phyloP scores from a whole-genome alignment of 176 grass and related monocot genomes.

The Oryza australiensis region DNA sequence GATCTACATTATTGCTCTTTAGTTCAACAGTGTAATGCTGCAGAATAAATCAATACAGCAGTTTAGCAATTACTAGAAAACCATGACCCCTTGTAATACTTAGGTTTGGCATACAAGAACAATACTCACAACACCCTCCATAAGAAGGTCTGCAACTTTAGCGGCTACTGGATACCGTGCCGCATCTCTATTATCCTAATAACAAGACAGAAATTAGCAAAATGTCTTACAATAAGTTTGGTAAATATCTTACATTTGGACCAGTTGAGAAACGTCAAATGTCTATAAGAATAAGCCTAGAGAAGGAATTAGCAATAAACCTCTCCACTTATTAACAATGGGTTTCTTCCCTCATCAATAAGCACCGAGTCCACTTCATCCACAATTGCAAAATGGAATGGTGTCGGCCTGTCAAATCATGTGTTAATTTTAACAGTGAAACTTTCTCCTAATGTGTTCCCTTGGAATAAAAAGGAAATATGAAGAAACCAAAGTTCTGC shows the following conservation, averaged over 20 bases:
- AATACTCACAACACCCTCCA: conserved; percentile 78
- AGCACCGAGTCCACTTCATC: conserved; percentile 98
- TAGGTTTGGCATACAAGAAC: conserved; percentile 24
- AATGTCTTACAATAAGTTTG: background rate
- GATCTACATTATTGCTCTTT: conserved; percentile 83
- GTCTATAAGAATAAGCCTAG: conserved; percentile 8
- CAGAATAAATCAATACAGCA: conserved; percentile 38
- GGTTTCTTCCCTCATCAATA: conserved; percentile 97
- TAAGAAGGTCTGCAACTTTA: conserved; percentile 84
- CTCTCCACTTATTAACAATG: conserved; percentile 94
- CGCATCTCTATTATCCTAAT: conserved; percentile 85
- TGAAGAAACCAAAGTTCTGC: background rate
- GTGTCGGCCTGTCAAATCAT: conserved; percentile 70
- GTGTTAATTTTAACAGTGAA: background rate
- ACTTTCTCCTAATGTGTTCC: background rate
- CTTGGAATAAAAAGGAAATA: background rate
- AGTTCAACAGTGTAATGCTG: conserved; percentile 95
- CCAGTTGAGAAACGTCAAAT: conserved; percentile 24
- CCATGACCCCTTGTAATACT: background rate
- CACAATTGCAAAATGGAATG: conserved; percentile 94
- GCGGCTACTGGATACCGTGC: conserved; percentile 84
- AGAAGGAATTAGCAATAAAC: conserved; percentile 42
- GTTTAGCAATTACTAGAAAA: conserved; percentile 19
- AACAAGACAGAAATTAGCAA: conserved; percentile 13
- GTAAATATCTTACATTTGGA: conserved; percentile 31